Base-by-base conservation (phyloP, 805 yeast species). In the Ogataea sp. region DNA sequence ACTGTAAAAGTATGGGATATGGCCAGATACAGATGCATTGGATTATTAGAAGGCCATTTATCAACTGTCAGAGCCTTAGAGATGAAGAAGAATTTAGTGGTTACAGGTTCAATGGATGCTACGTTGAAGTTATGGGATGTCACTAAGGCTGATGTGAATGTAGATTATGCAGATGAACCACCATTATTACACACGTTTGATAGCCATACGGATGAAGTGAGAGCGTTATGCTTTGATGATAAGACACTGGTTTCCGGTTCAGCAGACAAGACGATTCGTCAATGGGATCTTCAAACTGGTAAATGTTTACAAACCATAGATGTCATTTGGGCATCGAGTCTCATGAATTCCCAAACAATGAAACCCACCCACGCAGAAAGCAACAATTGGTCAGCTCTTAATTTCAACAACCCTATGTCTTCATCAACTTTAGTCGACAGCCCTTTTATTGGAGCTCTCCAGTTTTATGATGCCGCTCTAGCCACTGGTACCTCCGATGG, bases 1-100 rank as follows among this genome's bases (percentile, higher is more conserved):
- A 75, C 83, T 0, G 81, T 87, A 3, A 71, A 81, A 46, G 83
- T 88, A 4, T 88, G 96, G 96, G 95, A 88, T 62, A 58, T 83
- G 49, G 72, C 80, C 29, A 66, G 73, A 23, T 71, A 75, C 10
- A 65, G 64, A 42, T 70, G 73, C 36, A 51, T 62, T 20, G 79
- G 79, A 2, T 51, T 64, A 25, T 61, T 82, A 36, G 72, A 65
- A 39, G 88, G 88, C 16, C 90, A 83, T 51, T 42, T 53, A 35
- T 75, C 83, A 0, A 61, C 75, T 6, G 81, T 82, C 6, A 64
- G 62, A 34, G 76, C 83, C 47, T 59, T 82, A 58, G 80, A 77
- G 49, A 65, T 79, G 67, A 71, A 73, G 32, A 73, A 73, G 28
- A 58, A 66, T 15, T 42, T 70, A 10, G 70, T 64, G 37, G 72